Evolutionary conservation across 2,329 filamentous ascomycete species (phyloP).

Genomic region (Colletotrichum kahawae): DNA sequence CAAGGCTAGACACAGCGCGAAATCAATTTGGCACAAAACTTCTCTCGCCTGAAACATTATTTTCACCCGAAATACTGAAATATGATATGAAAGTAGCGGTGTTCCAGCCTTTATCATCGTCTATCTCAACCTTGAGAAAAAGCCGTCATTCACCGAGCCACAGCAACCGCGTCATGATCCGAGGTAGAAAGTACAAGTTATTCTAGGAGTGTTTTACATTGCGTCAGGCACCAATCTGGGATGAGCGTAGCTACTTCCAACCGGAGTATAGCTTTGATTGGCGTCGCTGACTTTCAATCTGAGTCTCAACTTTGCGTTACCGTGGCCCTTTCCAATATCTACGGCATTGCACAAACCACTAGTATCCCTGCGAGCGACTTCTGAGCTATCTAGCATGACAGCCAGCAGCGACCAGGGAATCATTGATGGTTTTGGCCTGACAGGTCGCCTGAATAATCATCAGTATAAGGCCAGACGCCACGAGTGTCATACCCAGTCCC

Average conservation of each 20-base stretch:
- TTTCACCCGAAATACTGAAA: no score
- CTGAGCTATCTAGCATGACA: no score
- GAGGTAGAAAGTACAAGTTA: no score
- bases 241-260: background rate
- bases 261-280: background rate
- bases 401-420: background rate
- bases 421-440: background rate
- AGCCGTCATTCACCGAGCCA: no score
- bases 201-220: background rate
- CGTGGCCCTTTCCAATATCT: background rate
- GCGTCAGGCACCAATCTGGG: background rate
- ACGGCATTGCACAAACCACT: background rate
- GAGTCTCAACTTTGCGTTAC: background rate
- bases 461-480: background rate
- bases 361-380: background rate
- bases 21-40: no score
- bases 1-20: no score
- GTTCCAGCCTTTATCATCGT: no score
- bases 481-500: background rate
- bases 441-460: background rate
- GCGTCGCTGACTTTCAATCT: no score
- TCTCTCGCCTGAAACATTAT: no score
- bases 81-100: no score
- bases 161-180: no score
- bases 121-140: no score